Percentiles rank a stretch among this genome's conserved stretches.
Conservation (phyloP, 2,329 filamentous ascomycete species). For the Atkinsonella texensis region DNA sequence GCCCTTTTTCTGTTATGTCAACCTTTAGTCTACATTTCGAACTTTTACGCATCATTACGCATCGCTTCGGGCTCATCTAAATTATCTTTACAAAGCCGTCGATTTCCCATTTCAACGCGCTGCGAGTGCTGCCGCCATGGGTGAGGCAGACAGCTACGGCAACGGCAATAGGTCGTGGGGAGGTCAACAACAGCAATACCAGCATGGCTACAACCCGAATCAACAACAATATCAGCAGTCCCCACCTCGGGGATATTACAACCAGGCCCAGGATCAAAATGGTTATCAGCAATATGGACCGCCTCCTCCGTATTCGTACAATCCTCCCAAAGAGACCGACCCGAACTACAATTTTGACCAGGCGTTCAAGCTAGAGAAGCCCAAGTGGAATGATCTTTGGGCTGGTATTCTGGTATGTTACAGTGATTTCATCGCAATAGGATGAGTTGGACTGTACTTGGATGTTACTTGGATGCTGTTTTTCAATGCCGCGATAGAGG, state of each 20-base stretch:
- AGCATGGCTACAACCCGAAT: neutral
- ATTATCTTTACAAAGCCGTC: neutral
- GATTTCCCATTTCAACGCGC: neutral
- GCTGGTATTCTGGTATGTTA: conserved; percentile 60
- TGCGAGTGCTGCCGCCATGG: conserved; percentile 13
- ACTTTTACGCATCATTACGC: neutral
- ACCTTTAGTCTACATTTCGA: neutral
- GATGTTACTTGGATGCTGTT: neutral
- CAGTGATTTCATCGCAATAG: neutral
- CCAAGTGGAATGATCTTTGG: conserved; percentile 89
- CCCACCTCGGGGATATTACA: conserved; percentile 9
- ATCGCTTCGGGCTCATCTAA: neutral
- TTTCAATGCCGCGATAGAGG: neutral
- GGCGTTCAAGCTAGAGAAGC: conserved; percentile 67
- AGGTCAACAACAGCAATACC: conserved; percentile 6
- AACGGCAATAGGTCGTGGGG: conserved; percentile 12
- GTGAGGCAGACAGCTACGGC: conserved; percentile 23
- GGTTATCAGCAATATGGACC: conserved; percentile 16
- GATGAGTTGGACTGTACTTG: neutral
- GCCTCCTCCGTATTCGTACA: conserved; percentile 23
- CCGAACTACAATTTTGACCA: conserved; percentile 59
- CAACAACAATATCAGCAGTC: conserved; percentile 8
- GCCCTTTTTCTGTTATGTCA: neutral
- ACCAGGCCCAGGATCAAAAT: conserved; percentile 11
- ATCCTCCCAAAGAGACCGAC: conserved; percentile 24